Conservation (phyloP, 2,329 filamentous ascomycete genomes). For the Coniochaeta hoffmannii region DNA sequence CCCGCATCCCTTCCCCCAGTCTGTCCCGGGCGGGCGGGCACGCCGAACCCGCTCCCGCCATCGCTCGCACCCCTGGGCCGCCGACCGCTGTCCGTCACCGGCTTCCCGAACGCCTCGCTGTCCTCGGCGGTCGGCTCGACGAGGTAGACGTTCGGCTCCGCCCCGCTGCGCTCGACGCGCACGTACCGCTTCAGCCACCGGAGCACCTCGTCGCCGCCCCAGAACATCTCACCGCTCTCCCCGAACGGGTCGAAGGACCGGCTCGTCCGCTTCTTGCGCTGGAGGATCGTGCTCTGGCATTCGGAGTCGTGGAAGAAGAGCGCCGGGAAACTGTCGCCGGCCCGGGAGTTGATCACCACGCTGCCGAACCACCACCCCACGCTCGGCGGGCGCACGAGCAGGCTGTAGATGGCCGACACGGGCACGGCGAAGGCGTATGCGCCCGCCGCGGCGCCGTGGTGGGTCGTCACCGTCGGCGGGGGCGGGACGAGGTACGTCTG, state of each 20-base stretch:
- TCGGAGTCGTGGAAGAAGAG: conserved; percentile 97
- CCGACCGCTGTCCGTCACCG: conserved; percentile 35
- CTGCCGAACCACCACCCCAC: conserved; percentile 98
- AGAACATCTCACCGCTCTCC: conserved; percentile 81
- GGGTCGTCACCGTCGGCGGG: conserved; percentile 75
- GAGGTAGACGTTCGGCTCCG: conserved; percentile 85
- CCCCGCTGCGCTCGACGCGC: conserved; percentile 71
- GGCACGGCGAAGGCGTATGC: conserved; percentile 89
- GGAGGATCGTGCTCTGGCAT: conserved; percentile 89
- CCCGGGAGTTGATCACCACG: conserved; percentile 82
- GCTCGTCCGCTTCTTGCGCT: conserved; percentile 77
- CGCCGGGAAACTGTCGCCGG: conserved; percentile 89
- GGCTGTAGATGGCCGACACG: conserved; percentile 80
- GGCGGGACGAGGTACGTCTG: conserved; percentile 89
- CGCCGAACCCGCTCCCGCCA: conserved; percentile 25
- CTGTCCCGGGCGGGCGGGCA: conserved; percentile 9
- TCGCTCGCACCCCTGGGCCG: conserved; percentile 29
- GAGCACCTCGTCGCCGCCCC: conserved; percentile 94
- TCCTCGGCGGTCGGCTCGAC: conserved; percentile 85
- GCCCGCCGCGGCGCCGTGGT: conserved; percentile 65
- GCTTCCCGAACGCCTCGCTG: conserved; percentile 68
- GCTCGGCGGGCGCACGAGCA: conserved; percentile 84
- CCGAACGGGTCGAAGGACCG: conserved; percentile 90
- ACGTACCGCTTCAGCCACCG: conserved; percentile 85
- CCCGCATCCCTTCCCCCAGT: conserved; percentile 51